Evolutionary conservation across 768 basidiomycete genomes (phyloP), one percentile per base, ranked within the genome.

Genomic region (Amanita subjunquillea): DNA sequence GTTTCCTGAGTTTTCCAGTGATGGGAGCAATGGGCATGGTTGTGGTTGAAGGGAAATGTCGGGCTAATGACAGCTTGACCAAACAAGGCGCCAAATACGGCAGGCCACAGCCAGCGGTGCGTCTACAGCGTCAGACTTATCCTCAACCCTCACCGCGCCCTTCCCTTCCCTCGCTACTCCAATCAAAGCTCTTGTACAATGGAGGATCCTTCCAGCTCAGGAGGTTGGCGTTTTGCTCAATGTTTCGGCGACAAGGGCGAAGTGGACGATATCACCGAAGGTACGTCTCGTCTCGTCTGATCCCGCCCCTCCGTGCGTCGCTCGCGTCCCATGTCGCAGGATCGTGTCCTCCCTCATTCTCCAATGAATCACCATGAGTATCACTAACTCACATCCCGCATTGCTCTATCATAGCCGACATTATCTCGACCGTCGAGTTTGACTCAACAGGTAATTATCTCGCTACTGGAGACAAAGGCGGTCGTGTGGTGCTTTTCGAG

Each of bases 231-330:
- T 62, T 99, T 99, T 72, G 95, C 96, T 50, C 96, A 99, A 65
- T 99, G 96, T 73, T 99, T 99, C 66, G 96, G 96, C 58, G 96
- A 99, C 79, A 99, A 99, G 80, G 95, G 89, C 61, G 90, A 96
- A 68, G 95, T 98, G 34, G 96, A 97, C 65, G 96, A 99, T 69
- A 98, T 99, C 65, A 99, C 96, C 55, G 96, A 99, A 77, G 96
- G 93, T 93, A 57, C 55, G 78, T 63, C 50, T 57, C 48, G 55
- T 37, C 36, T 51, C 43, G 27, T 54, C 40, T 34, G 40, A 54
- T 29, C 25, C 17, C 34, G 36, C 43, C 12, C 13, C 29, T 44
- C 54, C 15, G 12, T 44, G 22, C 32, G 23, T 17, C 48, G 23
- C 49, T 36, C 29, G 20, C 44, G 39, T 49, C 30, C 41, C 51